These are phyloP conservation scores for Argentina anserina DNA, from an alignment of 306 rosid species.

Conservation along the genomic window DNA sequence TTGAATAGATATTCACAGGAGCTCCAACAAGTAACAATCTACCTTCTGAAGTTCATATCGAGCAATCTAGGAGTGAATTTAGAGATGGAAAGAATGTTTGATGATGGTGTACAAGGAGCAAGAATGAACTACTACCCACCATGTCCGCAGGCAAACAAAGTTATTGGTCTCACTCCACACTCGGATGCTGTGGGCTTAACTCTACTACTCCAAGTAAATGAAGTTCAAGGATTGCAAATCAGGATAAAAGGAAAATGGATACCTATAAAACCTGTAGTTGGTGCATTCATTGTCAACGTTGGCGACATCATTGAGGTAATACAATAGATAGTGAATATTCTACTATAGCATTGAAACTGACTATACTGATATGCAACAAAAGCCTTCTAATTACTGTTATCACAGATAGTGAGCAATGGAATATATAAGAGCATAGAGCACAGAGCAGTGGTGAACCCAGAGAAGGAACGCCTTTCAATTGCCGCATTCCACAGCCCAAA, in stretches of 20 bases:
- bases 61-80: slow-evolving; percentile 8
- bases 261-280: neutral
- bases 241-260: slow-evolving; percentile 25
- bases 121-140: slow-evolving; percentile 33
- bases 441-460: slow-evolving; percentile 26
- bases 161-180: slow-evolving; percentile 23
- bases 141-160: slow-evolving; percentile 22
- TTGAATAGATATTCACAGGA: slow-evolving; percentile 18
- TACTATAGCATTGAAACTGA: neutral
- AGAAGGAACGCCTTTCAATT: slow-evolving; percentile 23
- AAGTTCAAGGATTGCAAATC: slow-evolving; percentile 28
- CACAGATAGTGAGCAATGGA: slow-evolving; percentile 29
- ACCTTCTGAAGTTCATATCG: slow-evolving; percentile 4
- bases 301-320: slow-evolving; percentile 22
- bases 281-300: slow-evolving; percentile 20
- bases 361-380: neutral
- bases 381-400: neutral
- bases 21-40: neutral
- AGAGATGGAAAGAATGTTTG: slow-evolving; percentile 11
- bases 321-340: slow-evolving; percentile 5
- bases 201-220: slow-evolving; percentile 17
- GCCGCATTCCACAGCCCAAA: slow-evolving; percentile 24
- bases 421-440: slow-evolving; percentile 28
- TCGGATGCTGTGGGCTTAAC: slow-evolving; percentile 28
- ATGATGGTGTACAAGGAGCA: slow-evolving; percentile 23